Conservation (phyloP, 139 green algal species). For the Edaphochlamys debaryana region DNA sequence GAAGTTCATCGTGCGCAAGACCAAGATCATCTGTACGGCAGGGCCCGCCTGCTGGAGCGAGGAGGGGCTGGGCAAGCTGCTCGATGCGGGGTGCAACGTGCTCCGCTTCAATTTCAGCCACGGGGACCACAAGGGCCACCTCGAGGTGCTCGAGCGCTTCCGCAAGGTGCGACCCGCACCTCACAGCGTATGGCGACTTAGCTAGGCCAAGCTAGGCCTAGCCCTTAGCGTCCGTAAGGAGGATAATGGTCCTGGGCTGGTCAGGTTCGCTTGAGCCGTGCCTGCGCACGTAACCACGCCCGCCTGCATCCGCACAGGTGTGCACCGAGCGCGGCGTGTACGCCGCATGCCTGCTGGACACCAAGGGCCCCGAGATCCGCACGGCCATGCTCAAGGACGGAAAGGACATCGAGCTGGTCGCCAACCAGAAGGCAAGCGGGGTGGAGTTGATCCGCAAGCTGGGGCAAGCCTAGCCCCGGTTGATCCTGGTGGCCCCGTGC, state of each 20-base stretch:
- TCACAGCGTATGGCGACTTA: too few relatives aligned
- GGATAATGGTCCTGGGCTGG: too few relatives aligned
- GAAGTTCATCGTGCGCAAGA: constrained; percentile 62
- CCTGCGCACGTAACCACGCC: too few relatives aligned
- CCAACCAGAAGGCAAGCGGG: constrained; percentile 40
- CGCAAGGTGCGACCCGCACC: constrained; percentile 59
- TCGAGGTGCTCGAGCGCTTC: constrained; percentile 66
- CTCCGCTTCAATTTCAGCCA: constrained; percentile 87
- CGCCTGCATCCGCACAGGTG: too few relatives aligned
- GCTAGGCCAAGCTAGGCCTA: too few relatives aligned
- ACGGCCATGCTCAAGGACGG: constrained; percentile 70
- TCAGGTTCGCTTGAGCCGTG: too few relatives aligned
- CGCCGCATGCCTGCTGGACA: constrained; percentile 54
- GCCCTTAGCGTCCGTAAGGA: too few relatives aligned
- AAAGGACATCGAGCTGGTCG: constrained; percentile 59
- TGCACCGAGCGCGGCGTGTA: constrained; percentile 22
- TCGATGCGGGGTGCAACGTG: constrained; percentile 70
- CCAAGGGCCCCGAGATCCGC: constrained; percentile 74
- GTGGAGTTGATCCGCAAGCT: too few relatives aligned
- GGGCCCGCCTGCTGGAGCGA: constrained; percentile 72
- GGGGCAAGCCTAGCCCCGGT: too few relatives aligned
- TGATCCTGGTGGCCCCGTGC: too few relatives aligned
- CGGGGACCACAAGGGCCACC: constrained; percentile 72
- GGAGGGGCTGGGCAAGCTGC: constrained; percentile 58
- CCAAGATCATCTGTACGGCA: constrained; percentile 75